Base-by-base conservation (phyloP, 768 basidiomycete genomes). In the Crucibulum laeve region DNA sequence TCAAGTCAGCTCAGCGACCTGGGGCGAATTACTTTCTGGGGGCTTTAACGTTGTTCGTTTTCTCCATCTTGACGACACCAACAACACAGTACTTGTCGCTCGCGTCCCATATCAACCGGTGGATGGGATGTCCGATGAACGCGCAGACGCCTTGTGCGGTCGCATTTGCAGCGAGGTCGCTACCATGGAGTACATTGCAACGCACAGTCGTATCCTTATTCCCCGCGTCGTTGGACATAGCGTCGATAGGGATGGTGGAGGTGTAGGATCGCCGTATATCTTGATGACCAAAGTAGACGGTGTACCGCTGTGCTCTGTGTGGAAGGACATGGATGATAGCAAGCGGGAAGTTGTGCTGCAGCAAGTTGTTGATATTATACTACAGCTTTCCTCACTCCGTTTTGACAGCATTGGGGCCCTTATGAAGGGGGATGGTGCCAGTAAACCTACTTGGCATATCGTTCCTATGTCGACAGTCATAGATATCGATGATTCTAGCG, bases 141-240 rank as follows among this genome's bases (percentile, higher is more conserved):
- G n/a, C 28, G 28, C 7, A 30, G 7, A 7, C 28, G 28, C 28
- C 8, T 25, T 46, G 10, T 37, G 14, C 5, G 37, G 28, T 4
- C 22, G 45, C 14, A 25, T 42, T 4, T 30, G 4, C 6, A 46
- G 45, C 40, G 40, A 46, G 21, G 40, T 42, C n/a, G 33, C 45
- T n/a, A 46, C 40, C 19, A 46, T 37, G 45, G 45, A 46, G 24
- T 37, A 46, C 19, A 17, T 46, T 19, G 39, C 24, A 28, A 15
- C 3, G 1, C 24, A 36, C 34, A 46, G 40, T 17, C 25, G 37
- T 2, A 46, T 46, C 10, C 39, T 39, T 3, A 2, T 46, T 4
- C 40, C 40, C 8, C 39, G 15, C 28, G n/a, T n/a, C 8, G 33
- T 46, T 17, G 19, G 19, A 19, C 40, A 21, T 36, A n/a, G 40